Percentiles rank a stretch among this genome's conserved stretches.
phyloP scores from a whole-genome alignment of 306 rosid species.

The Datisca glomerata region DNA sequence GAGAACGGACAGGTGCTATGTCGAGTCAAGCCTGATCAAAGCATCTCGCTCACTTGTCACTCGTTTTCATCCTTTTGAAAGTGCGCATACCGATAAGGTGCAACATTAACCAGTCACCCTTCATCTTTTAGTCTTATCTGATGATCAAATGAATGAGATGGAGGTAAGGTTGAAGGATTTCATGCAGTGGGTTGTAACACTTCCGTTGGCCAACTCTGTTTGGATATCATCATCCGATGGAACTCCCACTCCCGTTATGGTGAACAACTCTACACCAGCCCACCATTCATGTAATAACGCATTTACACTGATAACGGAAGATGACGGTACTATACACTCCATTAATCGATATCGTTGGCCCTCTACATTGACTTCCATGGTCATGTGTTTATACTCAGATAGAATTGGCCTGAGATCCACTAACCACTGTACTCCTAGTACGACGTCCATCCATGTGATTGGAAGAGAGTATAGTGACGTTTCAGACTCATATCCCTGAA shows the following conservation, averaged over 20 bases:
- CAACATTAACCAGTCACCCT: not conserved
- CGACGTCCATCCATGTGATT: not conserved
- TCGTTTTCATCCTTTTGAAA: not conserved
- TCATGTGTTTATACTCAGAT: not conserved
- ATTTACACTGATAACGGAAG: not conserved
- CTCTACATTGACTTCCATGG: not conserved
- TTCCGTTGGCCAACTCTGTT: not conserved
- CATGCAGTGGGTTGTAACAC: not conserved
- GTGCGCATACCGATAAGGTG: too few relatives aligned
- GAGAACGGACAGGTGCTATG: not conserved
- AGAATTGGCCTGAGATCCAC: not conserved
- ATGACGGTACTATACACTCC: not conserved
- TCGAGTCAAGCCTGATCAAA: not conserved
- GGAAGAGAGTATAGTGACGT: not conserved
- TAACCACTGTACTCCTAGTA: not conserved
- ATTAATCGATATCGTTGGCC: not conserved
- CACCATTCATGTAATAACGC: not conserved
- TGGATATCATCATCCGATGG: not conserved
- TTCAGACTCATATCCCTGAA: not conserved
- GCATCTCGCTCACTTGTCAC: not conserved
- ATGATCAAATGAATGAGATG: too few relatives aligned
- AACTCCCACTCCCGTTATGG: too few relatives aligned
- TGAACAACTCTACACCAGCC: not conserved
- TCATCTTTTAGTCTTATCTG: not conserved
- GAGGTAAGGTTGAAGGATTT: not conserved